Base-by-base conservation (phyloP, 2,329 filamentous ascomycete species). In the Ampelomyces quisqualis region DNA sequence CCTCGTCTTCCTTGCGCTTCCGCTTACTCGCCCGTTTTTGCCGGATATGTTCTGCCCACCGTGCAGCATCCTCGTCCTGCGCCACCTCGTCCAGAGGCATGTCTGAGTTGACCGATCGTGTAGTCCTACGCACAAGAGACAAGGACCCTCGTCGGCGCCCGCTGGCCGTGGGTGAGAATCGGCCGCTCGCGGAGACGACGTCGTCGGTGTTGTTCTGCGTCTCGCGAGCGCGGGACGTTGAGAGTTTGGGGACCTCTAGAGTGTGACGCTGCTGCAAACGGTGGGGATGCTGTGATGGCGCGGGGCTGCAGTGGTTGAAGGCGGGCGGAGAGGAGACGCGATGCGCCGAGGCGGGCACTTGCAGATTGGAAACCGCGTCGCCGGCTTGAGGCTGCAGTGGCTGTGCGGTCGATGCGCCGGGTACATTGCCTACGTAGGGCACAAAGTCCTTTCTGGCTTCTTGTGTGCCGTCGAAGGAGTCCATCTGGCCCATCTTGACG, bases 31-130 rank as follows among this genome's bases (percentile, higher is more conserved):
- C 90, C 49, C 91, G 78, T 72, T 94, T 95, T 64, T 95, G 88
- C 57, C 88, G 84, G 60, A 95, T 90, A 24, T 88, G 87, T 69
- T 98, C 93, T 20, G 93, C 87, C 88, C 90, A 97, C 40, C 90
- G 81, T 43, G 87, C 78, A 24, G 91, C 90, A 62, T 97, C 91
- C 57, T 96, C 91, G 62, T 97, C 91, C 13, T 85, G 87, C 2
- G 84, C 77, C 14, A 90, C 74, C 56, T 96, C 91, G 54, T 97
- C 91, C 23, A 88, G 77, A 34, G 87, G 85, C 58, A 84, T 74
- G 57, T 97, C 90, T 2, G 89, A 93, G 58, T 90, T 84, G 61
- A 94, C 81, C 5, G 89, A 94, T 48, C 89, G 80, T 17, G 91
- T 96, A 46, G 85, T 84, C 47, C 89, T 81, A 60, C 91, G 80